Evolutionary conservation across 345 rosid genomes (phyloP), one percentile per base, ranked within the genome.

Genomic region (Syzygium grande): DNA sequence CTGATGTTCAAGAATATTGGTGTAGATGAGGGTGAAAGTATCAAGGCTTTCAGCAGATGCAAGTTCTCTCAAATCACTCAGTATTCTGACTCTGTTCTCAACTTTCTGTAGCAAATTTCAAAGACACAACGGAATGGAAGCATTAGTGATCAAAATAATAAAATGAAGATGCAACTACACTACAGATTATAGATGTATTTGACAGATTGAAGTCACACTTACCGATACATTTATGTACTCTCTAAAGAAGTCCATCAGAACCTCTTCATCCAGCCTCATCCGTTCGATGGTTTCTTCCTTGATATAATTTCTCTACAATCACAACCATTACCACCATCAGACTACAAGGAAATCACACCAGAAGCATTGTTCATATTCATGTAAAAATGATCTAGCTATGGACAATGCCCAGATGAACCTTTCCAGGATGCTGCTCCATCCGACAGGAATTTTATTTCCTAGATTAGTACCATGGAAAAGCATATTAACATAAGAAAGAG

Each of bases 1-100:
- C 87, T 98, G 99, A 92, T 97, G 98, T 91, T 98, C 98, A 38
- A 98, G 98, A 90, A 98, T 96, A 92, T 96, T 98, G 49, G 98
- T 91, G 88, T 98, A 98, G 87, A 96, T 94, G 59, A 98, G 98
- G 5, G 99, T 95, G 90, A 98, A 98, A 79, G 96, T 92, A 91
- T 98, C 99, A 89, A 98, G 92, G 91, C 99, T 98, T 91, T 97
- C 99, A 34, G 99, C 99, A 14, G 99, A 97, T 87, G 99, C 99
- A 91, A 98, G 99, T 89, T 98, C 99, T 93, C 98, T 94, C 83
- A 97, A 93, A 93, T 98, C 99, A 84, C 95, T 93, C 94, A 96
- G 91, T 94, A 94, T 94, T 91, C 98, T 92, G 88, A 96, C 92
- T 93, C 98, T 97, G 92, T 91, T 96, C 88, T 97, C 98, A 87